Percentiles rank a stretch among this genome's conserved stretches.
These are phyloP conservation scores for Ophiocordyceps australis DNA, from an alignment of 2,329 filamentous ascomycete genomes.

Conservation along the genomic window DNA sequence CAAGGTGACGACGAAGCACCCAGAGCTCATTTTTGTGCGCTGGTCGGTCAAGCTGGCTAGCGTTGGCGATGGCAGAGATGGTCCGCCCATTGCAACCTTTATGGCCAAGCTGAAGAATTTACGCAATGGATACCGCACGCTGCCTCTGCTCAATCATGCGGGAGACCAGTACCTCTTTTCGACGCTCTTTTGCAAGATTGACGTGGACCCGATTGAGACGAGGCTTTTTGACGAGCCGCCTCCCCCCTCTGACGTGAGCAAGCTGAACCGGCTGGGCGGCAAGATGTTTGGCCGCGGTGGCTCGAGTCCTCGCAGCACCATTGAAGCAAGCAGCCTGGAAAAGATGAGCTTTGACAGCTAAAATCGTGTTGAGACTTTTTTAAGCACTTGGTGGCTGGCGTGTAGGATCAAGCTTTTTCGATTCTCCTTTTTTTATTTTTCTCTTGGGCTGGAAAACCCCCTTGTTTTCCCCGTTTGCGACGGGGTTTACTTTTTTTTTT, in stretches of 20 bases:
- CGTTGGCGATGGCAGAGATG: constrained; percentile 48
- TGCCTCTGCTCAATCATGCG: constrained; percentile 74
- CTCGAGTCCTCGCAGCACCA: constrained; percentile 31
- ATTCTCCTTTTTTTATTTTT: background rate
- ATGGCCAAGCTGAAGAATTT: constrained; percentile 83
- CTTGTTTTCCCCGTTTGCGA: background rate
- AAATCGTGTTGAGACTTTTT: constrained; percentile 1
- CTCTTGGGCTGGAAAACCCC: background rate
- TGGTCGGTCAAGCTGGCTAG: constrained; percentile 81
- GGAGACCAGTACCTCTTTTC: constrained; percentile 92
- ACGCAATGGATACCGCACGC: constrained; percentile 80
- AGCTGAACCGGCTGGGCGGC: constrained; percentile 35
- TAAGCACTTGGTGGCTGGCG: too few species aligned
- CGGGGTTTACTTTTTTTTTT: constrained; percentile 1
- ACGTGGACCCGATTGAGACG: constrained; percentile 39
- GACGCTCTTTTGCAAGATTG: constrained; percentile 80
- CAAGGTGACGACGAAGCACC: constrained; percentile 80
- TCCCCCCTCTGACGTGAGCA: constrained; percentile 22
- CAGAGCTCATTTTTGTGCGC: constrained; percentile 81
- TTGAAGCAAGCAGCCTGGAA: constrained; percentile 28
- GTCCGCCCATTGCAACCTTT: constrained; percentile 62
- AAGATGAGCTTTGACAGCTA: constrained; percentile 25
- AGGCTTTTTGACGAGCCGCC: constrained; percentile 33
- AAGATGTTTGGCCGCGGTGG: constrained; percentile 38
- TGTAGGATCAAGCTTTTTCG: background rate